Evolutionary conservation across 2,329 filamentous ascomycete genomes (phyloP).

Genomic region (Colletotrichum sp.): DNA sequence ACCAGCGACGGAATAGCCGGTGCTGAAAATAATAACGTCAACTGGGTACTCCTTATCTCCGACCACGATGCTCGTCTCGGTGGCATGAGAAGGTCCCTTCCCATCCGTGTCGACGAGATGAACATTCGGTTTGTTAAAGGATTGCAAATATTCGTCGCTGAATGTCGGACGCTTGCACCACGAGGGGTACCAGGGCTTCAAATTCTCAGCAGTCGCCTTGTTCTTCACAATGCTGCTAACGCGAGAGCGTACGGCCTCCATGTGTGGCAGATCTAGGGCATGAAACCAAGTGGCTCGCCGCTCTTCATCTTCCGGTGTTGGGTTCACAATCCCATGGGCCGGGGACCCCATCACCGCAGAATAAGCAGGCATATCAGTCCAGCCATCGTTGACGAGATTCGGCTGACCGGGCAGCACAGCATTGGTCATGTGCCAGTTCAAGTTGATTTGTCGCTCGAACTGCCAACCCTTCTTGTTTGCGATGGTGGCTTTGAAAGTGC

Average conservation of each 20-base stretch:
- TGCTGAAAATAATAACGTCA: slow-evolving; percentile 33
- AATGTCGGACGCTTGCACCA: slow-evolving; percentile 70
- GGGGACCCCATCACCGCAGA: slow-evolving; percentile 36
- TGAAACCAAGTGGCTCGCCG: not conserved
- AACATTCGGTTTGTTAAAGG: slow-evolving; percentile 64
- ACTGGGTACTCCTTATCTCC: slow-evolving; percentile 50
- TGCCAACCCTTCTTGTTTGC: slow-evolving; percentile 53
- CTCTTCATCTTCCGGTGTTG: slow-evolving; percentile 25
- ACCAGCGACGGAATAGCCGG: slow-evolving; percentile 12
- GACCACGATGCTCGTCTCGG: slow-evolving; percentile 36
- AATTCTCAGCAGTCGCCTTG: slow-evolving; percentile 48
- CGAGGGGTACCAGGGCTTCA: slow-evolving; percentile 63
- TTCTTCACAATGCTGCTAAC: slow-evolving; percentile 56
- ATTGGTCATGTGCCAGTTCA: slow-evolving; percentile 43
- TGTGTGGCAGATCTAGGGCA: slow-evolving; percentile 31
- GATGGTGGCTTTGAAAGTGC: slow-evolving; percentile 39
- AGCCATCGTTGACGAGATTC: slow-evolving; percentile 55
- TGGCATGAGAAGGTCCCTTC: slow-evolving; percentile 37
- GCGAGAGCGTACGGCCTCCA: slow-evolving; percentile 48
- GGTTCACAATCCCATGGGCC: slow-evolving; percentile 38
- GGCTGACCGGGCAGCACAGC: slow-evolving; percentile 18
- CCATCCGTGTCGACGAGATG: slow-evolving; percentile 63
- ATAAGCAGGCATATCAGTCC: slow-evolving; percentile 45
- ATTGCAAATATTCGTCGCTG: slow-evolving; percentile 61
- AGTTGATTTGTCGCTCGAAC: slow-evolving; percentile 43